phyloP scores from a whole-genome alignment of 441 rosid species.

The Populus hybrid region DNA sequence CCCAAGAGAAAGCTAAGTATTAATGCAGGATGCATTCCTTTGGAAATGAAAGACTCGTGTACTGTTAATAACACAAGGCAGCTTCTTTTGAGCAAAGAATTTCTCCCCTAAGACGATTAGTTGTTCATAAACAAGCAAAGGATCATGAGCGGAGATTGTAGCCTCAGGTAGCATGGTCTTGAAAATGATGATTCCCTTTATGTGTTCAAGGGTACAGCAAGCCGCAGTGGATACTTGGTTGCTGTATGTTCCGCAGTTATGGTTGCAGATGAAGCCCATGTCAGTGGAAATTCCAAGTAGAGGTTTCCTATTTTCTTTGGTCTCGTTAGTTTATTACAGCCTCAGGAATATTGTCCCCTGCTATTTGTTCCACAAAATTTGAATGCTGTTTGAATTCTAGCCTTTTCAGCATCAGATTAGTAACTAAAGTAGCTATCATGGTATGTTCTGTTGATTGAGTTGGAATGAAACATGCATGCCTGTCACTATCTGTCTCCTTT shows the following conservation, averaged over 20 bases:
- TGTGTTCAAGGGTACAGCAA: constrained; percentile 68
- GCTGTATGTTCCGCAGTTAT: background rate
- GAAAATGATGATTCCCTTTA: constrained; percentile 66
- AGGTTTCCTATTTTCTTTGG: background rate
- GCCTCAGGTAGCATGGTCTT: constrained; percentile 83
- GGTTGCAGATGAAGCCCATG: background rate
- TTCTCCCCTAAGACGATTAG: constrained; percentile 66
- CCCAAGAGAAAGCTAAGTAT: constrained; percentile 37
- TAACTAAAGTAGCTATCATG: too few relatives aligned
- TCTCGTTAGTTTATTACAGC: background rate
- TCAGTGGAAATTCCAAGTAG: background rate
- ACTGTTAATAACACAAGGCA: constrained; percentile 53
- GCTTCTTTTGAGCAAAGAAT: constrained; percentile 41
- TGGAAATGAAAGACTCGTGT: constrained; percentile 56
- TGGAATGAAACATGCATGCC: too few relatives aligned
- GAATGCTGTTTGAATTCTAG: too few relatives aligned
- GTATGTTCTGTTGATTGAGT: too few relatives aligned
- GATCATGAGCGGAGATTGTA: constrained; percentile 71
- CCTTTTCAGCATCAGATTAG: too few relatives aligned
- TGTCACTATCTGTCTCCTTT: background rate
- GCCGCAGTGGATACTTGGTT: constrained; percentile 20
- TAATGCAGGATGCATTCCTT: constrained; percentile 58
- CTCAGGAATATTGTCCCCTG: background rate
- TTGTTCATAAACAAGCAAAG: constrained; percentile 83
- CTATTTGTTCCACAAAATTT: too few relatives aligned